Evolutionary conservation across 305 asterid species (phyloP).

Genomic region (Galium porrigens): DNA sequence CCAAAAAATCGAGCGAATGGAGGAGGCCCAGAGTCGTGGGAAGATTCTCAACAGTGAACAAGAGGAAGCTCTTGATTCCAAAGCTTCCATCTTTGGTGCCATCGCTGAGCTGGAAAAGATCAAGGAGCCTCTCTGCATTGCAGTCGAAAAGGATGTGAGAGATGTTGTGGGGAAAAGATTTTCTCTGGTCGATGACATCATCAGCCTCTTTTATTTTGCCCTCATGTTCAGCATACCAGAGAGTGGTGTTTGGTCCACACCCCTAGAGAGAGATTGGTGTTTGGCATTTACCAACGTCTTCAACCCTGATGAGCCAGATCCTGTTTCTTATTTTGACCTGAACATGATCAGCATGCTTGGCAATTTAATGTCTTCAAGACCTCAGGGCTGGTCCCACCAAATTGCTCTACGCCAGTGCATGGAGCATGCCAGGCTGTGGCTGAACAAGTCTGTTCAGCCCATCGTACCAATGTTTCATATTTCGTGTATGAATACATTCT

Average conservation of each 20-base stretch:
- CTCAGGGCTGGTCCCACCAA: slow-evolving; percentile 54
- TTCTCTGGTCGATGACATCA: slow-evolving; percentile 38
- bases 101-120: slow-evolving; percentile 65
- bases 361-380: slow-evolving; percentile 41
- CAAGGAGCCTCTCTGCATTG: slow-evolving; percentile 39
- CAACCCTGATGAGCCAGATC: slow-evolving; percentile 45
- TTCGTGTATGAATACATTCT: slow-evolving; percentile 40
- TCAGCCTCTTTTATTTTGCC: slow-evolving; percentile 51
- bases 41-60: slow-evolving; percentile 63
- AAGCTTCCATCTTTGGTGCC: slow-evolving; percentile 32
- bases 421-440: slow-evolving; percentile 74
- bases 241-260: slow-evolving; percentile 27
- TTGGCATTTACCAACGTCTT: slow-evolving; percentile 53
- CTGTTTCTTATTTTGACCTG: slow-evolving; percentile 49
- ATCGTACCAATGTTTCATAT: slow-evolving; percentile 29
- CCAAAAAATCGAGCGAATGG: slow-evolving; percentile 54
- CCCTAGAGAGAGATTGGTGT: slow-evolving; percentile 57
- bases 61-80: slow-evolving; percentile 45
- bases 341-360: slow-evolving; percentile 53
- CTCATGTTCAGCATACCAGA: slow-evolving; percentile 43
- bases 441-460: slow-evolving; percentile 41
- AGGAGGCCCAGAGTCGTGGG: slow-evolving; percentile 40
- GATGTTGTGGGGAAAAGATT: slow-evolving; percentile 6
- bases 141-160: slow-evolving; percentile 28
- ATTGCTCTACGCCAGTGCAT: slow-evolving; percentile 45